Evolutionary conservation across 179 eudicot genomes (phyloP), one percentile per base, ranked within the genome.

Genomic region (Spergularia azorica): DNA sequence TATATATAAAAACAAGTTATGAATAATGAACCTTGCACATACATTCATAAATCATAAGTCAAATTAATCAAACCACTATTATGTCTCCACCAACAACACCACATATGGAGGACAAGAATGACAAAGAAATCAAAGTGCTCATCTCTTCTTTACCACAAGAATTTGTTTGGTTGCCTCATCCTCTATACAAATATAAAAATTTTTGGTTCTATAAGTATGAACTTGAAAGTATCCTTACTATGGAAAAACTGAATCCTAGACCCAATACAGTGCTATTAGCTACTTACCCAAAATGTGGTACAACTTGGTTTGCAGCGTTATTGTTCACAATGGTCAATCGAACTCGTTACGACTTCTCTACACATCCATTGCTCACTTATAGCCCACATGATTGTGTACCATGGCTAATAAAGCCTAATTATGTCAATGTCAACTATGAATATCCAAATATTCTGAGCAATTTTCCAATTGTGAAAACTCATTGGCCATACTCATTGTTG

Each of bases 271-370:
- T 75, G 32, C 5, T 75, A 4, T 0, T 75, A 65, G 63, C 71
- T 51, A 75, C 78, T 13, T 32, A 63, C n/a, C 78, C 78, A 1
- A 63, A 75, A 54, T 75, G 71, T 1, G 78, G 78, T 11, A 63
- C 78, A 21, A 74, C 77, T 1, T 74, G 77, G 77, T 52, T 74
- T 64, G 15, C 7, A 15, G 77, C 77, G 21, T 60, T 74, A 50
- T 50, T 74, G 8, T 75, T 63, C 41, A 51, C 78, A 9, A 64
- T 15, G 61, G 36, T 65, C 4, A 75, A 65, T 16, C 71, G 71
- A 51, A n/a, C 61, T 54, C 70, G 52, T 8, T 75, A 56, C 15
- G 64, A 72, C 16, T 72, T 4, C 54, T 57, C 64, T 8, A 39
- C 64, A 2, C 75, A 72, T 16, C 75, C 75, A 5, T 72, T 72